phyloP scores from a whole-genome alignment of 2,329 filamentous ascomycete genomes.

The Bipolaris victoriae region DNA sequence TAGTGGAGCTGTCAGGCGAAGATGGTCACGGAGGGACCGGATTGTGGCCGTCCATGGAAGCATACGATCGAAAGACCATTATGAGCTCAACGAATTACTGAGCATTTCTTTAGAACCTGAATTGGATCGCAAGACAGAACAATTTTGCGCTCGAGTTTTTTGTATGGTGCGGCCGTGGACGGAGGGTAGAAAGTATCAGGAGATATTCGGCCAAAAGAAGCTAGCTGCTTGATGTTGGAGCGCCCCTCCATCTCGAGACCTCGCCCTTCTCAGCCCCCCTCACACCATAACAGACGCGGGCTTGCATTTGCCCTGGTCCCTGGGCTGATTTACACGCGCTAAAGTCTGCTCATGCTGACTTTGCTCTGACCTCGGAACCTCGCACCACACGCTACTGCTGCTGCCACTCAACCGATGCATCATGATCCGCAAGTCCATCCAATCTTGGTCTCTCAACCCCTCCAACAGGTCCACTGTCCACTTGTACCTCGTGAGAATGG shows the following conservation, averaged over 20 bases:
- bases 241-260: constrained; percentile 23
- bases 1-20: constrained; percentile 10
- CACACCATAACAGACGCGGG: constrained; percentile 29
- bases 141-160: not conserved
- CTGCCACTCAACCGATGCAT: constrained; percentile 40
- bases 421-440: constrained; percentile 41
- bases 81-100: not conserved
- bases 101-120: not conserved
- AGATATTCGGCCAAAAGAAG: constrained; percentile 27
- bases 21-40: constrained; percentile 5
- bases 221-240: constrained; percentile 23
- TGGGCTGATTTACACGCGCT: constrained; percentile 20
- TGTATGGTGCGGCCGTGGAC: constrained; percentile 11
- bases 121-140: not conserved
- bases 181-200: constrained; percentile 28
- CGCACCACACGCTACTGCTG: constrained; percentile 23
- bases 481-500: constrained; percentile 13
- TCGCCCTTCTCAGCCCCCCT: constrained; percentile 21
- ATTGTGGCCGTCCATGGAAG: constrained; percentile 1
- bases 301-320: constrained; percentile 14
- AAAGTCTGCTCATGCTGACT: constrained; percentile 25
- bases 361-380: constrained; percentile 12
- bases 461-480: constrained; percentile 28
- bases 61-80: not conserved
- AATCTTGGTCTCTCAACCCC: constrained; percentile 27